These are phyloP conservation scores for Santalum album DNA, from an alignment of 164 flowering plant species.

Conservation along the genomic window DNA sequence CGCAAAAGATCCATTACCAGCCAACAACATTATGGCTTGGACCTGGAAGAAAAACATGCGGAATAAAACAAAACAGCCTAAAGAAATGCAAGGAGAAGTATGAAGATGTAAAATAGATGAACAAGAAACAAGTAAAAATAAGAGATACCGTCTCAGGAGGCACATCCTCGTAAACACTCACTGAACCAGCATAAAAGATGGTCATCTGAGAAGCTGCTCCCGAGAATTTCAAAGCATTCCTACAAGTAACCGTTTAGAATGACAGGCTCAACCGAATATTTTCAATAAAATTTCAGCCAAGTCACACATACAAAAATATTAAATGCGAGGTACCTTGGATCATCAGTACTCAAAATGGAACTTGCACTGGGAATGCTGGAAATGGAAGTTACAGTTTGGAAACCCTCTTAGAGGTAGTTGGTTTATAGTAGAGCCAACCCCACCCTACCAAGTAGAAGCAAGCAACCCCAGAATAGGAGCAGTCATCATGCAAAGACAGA, in stretches of 20 bases:
- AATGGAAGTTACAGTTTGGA: conserved; percentile 9
- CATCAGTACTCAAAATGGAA: conserved; percentile 18
- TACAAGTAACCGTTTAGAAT: conserved; percentile 10
- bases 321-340: conserved; percentile 16
- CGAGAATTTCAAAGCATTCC: conserved; percentile 17
- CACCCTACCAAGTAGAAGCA: conserved; percentile 6
- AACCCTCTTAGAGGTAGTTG: conserved; percentile 17
- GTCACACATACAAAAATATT: background rate
- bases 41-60: background rate
- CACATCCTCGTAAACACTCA: conserved; percentile 28
- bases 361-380: conserved; percentile 11
- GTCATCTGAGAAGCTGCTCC: conserved; percentile 31
- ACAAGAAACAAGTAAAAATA: background rate
- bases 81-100: background rate
- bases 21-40: conserved; percentile 1
- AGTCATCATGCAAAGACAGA: no score
- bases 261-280: background rate
- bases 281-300: background rate
- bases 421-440: conserved; percentile 9
- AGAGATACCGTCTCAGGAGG: conserved; percentile 30
- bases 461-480: conserved; percentile 12
- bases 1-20: background rate
- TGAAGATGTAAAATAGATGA: background rate
- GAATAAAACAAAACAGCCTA: background rate
- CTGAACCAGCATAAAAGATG: conserved; percentile 37